phyloP scores from a whole-genome alignment of 495 filamentous ascomycete species.

The Lasiosphaeria hispida region DNA sequence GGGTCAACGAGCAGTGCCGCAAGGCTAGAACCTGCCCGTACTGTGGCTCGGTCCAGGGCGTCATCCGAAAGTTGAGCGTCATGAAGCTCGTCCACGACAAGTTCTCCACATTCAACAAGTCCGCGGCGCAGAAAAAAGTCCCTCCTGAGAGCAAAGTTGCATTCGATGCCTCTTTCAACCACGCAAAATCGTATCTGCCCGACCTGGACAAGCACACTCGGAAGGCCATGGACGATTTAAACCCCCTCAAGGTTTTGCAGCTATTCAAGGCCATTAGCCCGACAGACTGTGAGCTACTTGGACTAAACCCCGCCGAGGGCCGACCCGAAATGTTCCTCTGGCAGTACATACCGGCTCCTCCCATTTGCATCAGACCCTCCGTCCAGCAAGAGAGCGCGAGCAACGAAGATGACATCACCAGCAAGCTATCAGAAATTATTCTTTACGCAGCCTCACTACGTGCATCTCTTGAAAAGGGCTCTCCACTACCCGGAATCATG shows the following conservation, averaged over 20 bases:
- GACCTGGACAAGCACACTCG: slow-evolving; percentile 89
- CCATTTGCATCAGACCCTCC: slow-evolving; percentile 88
- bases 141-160: slow-evolving; percentile 72
- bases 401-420: slow-evolving; percentile 94
- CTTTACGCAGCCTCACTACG: slow-evolving; percentile 82
- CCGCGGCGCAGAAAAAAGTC: slow-evolving; percentile 78
- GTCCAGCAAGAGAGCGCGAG: slow-evolving; percentile 87
- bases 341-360: slow-evolving; percentile 92
- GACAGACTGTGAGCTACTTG: slow-evolving; percentile 85
- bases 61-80: slow-evolving; percentile 81
- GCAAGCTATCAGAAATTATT: slow-evolving; percentile 90
- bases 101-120: slow-evolving; percentile 80
- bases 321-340: slow-evolving; percentile 96
- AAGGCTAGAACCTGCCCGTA: slow-evolving; percentile 75
- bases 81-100: slow-evolving; percentile 94
- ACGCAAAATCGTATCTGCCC: slow-evolving; percentile 66
- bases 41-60: slow-evolving; percentile 78
- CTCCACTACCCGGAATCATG: slow-evolving; percentile 84
- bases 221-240: slow-evolving; percentile 91
- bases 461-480: slow-evolving; percentile 73
- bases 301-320: slow-evolving; percentile 80
- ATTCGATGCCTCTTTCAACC: slow-evolving; percentile 80
- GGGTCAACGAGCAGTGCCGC: slow-evolving; percentile 80
- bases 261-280: slow-evolving; percentile 85
- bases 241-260: slow-evolving; percentile 83